Evolutionary conservation across 495 filamentous ascomycete genomes (phyloP).

Genomic region (Aspergillus diversus): DNA sequence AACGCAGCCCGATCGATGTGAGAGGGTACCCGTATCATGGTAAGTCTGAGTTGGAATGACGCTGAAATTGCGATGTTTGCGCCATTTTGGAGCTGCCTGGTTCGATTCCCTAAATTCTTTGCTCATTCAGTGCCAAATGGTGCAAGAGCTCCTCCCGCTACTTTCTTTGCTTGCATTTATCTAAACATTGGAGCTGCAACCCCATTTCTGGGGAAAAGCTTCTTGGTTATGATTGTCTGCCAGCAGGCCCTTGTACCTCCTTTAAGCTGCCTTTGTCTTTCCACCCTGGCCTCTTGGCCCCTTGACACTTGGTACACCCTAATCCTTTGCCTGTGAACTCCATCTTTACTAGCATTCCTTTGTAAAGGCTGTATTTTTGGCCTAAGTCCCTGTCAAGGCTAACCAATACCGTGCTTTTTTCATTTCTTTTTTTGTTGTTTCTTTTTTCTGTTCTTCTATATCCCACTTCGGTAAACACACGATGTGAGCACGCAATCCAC

Average conservation of each 20-base stretch:
- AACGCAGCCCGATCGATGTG: slow-evolving; percentile 48
- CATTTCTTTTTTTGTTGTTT: slow-evolving; percentile 6
- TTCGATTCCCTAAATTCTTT: slow-evolving; percentile 32
- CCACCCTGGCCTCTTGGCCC: neutral
- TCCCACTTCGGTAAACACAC: slow-evolving; percentile 22
- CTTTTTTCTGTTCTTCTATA: slow-evolving; percentile 10
- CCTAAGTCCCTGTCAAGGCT: slow-evolving; percentile 6
- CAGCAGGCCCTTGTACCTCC: neutral
- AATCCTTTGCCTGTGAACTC: slow-evolving; percentile 4
- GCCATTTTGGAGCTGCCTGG: slow-evolving; percentile 38
- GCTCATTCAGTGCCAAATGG: slow-evolving; percentile 17
- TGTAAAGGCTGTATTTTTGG: slow-evolving; percentile 9
- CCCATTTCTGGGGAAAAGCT: slow-evolving; percentile 14
- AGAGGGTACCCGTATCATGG: slow-evolving; percentile 51
- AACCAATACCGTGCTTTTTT: slow-evolving; percentile 17
- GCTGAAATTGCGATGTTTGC: slow-evolving; percentile 44
- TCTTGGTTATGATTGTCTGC: slow-evolving; percentile 2
- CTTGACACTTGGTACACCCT: neutral
- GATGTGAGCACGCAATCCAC: slow-evolving; percentile 50
- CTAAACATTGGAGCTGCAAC: slow-evolving; percentile 11
- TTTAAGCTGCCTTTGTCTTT: neutral
- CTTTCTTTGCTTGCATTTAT: slow-evolving; percentile 10
- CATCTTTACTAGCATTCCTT: slow-evolving; percentile 7
- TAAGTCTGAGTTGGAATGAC: slow-evolving; percentile 39
- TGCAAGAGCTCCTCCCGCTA: slow-evolving; percentile 23